Evolutionary conservation across 2,329 filamentous ascomycete species (phyloP), one percentile per base, ranked within the genome.

Genomic region (Trichophyton equinum): DNA sequence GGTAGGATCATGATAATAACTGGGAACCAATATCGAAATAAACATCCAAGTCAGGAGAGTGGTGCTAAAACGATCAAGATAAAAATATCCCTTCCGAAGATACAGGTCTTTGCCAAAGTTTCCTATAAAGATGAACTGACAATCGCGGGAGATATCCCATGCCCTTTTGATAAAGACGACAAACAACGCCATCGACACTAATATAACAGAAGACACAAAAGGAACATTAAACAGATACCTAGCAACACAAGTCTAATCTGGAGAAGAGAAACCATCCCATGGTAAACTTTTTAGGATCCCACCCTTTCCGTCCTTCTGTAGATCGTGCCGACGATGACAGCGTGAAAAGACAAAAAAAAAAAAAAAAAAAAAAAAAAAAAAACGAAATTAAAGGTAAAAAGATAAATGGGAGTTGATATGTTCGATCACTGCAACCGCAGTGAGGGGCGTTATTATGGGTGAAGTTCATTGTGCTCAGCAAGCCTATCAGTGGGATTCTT

Each of bases 181-280:
- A 51, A 47, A 51, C 22, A 55, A 55, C 51, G 30, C 51, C 51
- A 20, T 55, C 27, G 51, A 55, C 20, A 55, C 51, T 55, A 20
- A 38, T 55, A 55, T 25, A 51, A 51, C 20, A 51, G 22, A 51
- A 51, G 25, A 51, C 18, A 11, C 22, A 27, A 20, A 15, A 55
- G 27, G 25, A 55, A 18, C n/a, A 55, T 55, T 55, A 55, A 55
- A 55, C 51, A 55, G 51, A 55, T 55, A 55, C 51, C 51, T 55
- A 55, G 51, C 33, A 55, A 55, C 51, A 55, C 8, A 36, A 55
- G 51, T 55, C 51, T 55, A 55, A 33, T 55, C 27, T 20, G 51
- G 30, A 55, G 30, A 55, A 55, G 51, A 55, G n/a, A 55, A 55
- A 55, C 30, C 30, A 27, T 55, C 51, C 51, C 51, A 55, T 55